These are phyloP conservation scores for Thraustochytrium striatum DNA, from an alignment of 352 stramenopile species.

Conservation along the genomic window DNA sequence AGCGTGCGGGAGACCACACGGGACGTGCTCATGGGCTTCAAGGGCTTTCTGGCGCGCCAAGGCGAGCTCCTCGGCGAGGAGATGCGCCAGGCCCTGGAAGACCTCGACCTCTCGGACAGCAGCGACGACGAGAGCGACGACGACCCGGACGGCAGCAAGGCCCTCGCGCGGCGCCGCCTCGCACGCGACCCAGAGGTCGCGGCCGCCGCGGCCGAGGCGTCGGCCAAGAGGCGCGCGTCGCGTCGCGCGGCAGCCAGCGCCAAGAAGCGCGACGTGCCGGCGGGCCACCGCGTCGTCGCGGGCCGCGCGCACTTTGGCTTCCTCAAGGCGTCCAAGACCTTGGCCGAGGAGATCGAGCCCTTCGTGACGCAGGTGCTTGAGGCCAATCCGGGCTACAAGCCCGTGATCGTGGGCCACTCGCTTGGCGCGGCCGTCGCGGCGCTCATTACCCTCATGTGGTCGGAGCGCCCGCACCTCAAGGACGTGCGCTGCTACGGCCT, in stretches of 20 bases:
- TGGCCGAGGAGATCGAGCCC: slow-evolving; percentile 8
- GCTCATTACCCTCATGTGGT: slow-evolving; percentile 9
- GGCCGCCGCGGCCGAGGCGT: too few species aligned
- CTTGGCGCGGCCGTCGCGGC: slow-evolving; percentile 13
- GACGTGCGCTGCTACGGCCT: background rate
- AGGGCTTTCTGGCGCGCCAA: background rate
- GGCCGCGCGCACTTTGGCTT: slow-evolving; percentile 16
- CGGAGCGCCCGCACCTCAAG: background rate
- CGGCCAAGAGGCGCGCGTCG: background rate
- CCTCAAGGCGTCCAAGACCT: background rate
- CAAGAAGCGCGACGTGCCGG: background rate
- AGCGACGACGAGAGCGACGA: slow-evolving; percentile 4
- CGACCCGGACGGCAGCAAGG: too few species aligned
- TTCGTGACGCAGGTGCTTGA: background rate
- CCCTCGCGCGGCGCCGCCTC: too few species aligned
- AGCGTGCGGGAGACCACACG: background rate
- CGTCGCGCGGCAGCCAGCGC: background rate
- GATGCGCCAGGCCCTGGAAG: background rate
- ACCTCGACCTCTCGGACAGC: background rate
- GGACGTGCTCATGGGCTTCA: background rate
- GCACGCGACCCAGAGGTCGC: too few species aligned
- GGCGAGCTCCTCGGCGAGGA: background rate
- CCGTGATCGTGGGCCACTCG: slow-evolving; percentile 17
- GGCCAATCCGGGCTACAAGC: slow-evolving; percentile 30
- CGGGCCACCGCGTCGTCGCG: background rate